Evolutionary conservation across 352 stramenopile genomes (phyloP), one percentile per base, ranked within the genome.

Genomic region (Phytophthora palmivora): DNA sequence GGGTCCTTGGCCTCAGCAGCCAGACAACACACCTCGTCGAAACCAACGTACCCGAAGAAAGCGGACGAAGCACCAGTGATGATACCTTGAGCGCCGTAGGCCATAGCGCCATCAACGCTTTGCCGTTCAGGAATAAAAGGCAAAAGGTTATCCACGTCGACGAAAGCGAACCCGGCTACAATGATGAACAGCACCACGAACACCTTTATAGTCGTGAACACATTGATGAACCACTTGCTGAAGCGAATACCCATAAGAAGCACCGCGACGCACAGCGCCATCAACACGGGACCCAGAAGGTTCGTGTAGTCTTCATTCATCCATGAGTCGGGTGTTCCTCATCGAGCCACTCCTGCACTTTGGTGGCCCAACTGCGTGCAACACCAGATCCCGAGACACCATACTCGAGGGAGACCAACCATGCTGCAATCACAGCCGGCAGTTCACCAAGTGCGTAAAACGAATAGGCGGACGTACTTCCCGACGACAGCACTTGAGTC

Each of bases 31-130:
- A 98, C 85, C 56, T 98, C 94, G 69, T 98, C 95, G 62, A 97
- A 98, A 7, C 95, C 95, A 38, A 98, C 74, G 66, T 95, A 98
- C 26, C 92, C 92, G 73, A 98, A 98, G 77, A 98, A 98, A 16
- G 88, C 92, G 12, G 87, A 86, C 19, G 91, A 93, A 2, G 88
- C 77, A 12, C 88, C 91, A 7, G 70, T 76, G 56, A 97, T 78
- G 44, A 98, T 74, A 22, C 87, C 87, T 36, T 76, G 66, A 0
- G 43, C 24, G 6, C 87, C 84, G 24, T 76, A 87, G 0, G 58
- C 43, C 44, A 72, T 65, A 0, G 64, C 47, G 6, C 60, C 59
- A 22, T 72, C 65, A 8, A 70, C 7, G 12, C 49, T 39, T 34
- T 76, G 58, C 14, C 76, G 76, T 3, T 63, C 46, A 6, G 87